Percentiles rank a stretch among this genome's conserved stretches.
phyloP scores from a whole-genome alignment of 305 asterid genomes.

The Rubia balearica region DNA sequence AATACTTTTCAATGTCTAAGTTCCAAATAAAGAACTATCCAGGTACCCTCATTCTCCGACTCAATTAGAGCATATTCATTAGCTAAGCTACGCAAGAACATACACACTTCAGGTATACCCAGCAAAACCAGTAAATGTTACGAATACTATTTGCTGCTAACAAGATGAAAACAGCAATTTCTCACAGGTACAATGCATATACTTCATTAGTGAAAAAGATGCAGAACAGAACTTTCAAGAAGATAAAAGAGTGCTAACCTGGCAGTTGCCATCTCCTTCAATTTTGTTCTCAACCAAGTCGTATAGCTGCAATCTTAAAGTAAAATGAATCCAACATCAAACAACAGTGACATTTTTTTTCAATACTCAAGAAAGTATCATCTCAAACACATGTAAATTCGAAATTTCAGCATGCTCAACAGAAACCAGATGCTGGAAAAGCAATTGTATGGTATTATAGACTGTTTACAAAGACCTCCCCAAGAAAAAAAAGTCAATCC shows the following conservation, averaged over 20 bases:
- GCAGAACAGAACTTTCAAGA: conserved; percentile 2
- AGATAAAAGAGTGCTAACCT: conserved; percentile 43
- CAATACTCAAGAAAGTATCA: background rate
- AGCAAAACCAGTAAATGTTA: background rate
- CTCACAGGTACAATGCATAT: background rate
- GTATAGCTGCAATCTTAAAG: conserved; percentile 70
- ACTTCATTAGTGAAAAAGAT: background rate
- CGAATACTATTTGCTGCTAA: background rate
- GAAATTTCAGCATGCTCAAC: background rate
- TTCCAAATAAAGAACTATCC: background rate
- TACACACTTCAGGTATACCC: background rate
- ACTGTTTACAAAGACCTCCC: background rate
- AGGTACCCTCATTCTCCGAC: background rate
- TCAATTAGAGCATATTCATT: background rate
- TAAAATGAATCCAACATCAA: conserved; percentile 22
- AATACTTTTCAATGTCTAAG: background rate
- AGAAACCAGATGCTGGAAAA: background rate
- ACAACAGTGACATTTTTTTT: conserved; percentile 7
- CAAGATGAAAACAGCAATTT: conserved; percentile 7
- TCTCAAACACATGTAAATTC: background rate
- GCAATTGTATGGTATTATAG: background rate
- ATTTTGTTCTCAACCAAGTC: conserved; percentile 88
- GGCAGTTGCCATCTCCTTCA: conserved; percentile 80
- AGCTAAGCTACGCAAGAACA: background rate
- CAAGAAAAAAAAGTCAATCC: background rate